Percentiles rank a stretch among this genome's conserved stretches.
Evolutionary conservation across 208 protist genomes (phyloP).

Genomic region (Acanthamoeba healyi): DNA sequence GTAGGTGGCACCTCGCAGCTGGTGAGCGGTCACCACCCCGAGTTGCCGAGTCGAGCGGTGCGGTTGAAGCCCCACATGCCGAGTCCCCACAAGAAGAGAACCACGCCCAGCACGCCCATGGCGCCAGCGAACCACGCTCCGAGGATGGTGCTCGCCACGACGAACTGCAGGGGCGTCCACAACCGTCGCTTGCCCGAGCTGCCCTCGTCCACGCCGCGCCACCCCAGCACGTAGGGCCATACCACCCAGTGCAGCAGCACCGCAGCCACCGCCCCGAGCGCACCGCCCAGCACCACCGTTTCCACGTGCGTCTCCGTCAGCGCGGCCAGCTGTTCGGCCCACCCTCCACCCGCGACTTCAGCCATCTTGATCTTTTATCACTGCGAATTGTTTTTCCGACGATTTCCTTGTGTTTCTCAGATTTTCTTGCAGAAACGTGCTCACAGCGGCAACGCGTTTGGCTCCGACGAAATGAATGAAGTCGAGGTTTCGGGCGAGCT

Average conservation of each 20-base stretch:
- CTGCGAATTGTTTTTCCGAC: neutral
- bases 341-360: neutral
- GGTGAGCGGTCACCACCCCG: neutral
- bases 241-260: constrained; percentile 21
- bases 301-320: neutral
- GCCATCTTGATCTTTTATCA: neutral
- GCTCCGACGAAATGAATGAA: too few species aligned
- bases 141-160: neutral
- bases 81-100: neutral
- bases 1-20: neutral
- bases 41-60: neutral
- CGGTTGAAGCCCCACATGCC: constrained; percentile 12
- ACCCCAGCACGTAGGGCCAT: constrained; percentile 24
- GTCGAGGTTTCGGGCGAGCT: neutral
- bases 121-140: neutral
- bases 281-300: neutral
- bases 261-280: neutral
- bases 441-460: too few species aligned
- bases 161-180: neutral
- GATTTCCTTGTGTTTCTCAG: neutral
- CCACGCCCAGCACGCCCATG: neutral
- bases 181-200: neutral
- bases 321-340: neutral
- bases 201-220: neutral
- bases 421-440: neutral